Evolutionary conservation across 441 rosid species (phyloP).

Genomic region (Pelargonium myrrhifolium): DNA sequence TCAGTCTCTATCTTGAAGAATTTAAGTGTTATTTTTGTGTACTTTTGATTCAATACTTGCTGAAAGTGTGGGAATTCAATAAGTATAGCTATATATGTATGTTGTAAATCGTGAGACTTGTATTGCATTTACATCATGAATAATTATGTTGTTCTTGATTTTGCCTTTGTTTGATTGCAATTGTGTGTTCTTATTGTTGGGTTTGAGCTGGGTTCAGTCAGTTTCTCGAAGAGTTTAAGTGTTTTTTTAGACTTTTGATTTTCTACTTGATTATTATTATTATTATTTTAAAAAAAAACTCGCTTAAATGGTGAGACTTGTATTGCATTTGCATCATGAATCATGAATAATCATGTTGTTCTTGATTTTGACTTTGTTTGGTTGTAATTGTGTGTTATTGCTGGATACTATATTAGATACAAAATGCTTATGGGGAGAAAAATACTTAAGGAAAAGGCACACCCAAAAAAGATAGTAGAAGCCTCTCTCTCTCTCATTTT

Average conservation of each 20-base stretch:
- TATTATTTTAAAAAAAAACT: too few species aligned
- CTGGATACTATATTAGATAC: too few species aligned
- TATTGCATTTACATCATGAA: neutral
- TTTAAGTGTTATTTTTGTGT: neutral
- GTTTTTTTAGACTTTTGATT: neutral
- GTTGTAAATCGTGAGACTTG: neutral
- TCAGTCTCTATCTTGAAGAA: neutral
- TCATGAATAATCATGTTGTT: neutral
- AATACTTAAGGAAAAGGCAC: too few species aligned
- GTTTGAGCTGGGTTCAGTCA: slow-evolving; percentile 6
- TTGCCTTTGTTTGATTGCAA: neutral
- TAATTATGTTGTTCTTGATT: neutral
- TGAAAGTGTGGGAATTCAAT: neutral
- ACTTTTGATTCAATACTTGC: neutral
- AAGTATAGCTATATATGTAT: neutral
- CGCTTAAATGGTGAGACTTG: neutral
- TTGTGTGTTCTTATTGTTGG: neutral
- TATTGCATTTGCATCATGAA: neutral
- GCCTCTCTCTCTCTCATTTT: too few species aligned
- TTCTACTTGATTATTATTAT: neutral
- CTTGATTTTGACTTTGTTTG: neutral
- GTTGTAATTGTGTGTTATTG: neutral
- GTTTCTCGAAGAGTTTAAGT: neutral
- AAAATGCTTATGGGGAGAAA: too few species aligned
- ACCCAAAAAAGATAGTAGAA: too few species aligned